Conservation (phyloP, 139 green algal genomes). For the Chlamydomonas eustigma region DNA sequence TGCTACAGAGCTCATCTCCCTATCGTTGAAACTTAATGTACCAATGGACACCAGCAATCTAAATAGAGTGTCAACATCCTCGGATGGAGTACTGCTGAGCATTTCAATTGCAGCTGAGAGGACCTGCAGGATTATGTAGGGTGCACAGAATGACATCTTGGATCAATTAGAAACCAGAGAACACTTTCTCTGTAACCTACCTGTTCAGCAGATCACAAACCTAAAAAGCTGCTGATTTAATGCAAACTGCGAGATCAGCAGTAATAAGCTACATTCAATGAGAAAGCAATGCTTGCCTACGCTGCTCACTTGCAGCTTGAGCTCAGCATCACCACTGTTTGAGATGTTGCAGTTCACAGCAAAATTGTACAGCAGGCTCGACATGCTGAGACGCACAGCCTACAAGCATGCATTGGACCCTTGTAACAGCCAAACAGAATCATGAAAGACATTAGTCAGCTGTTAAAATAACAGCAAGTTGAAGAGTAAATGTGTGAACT, state of each 20-base stretch:
- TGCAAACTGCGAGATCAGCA: no score
- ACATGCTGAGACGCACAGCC: slow-evolving; percentile 51
- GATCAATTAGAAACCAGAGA: no score
- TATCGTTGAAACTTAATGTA: slow-evolving; percentile 33
- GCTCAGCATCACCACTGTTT: slow-evolving; percentile 16
- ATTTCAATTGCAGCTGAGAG: slow-evolving; percentile 44
- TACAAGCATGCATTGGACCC: slow-evolving; percentile 31
- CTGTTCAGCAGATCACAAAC: no score
- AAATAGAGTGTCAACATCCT: slow-evolving; percentile 13
- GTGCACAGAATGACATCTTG: no score
- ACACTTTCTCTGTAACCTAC: no score
- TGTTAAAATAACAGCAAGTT: no score
- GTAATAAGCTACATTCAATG: no score
- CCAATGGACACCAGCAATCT: slow-evolving; percentile 45
- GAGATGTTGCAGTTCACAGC: slow-evolving; percentile 16
- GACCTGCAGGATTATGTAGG: slow-evolving; percentile 18
- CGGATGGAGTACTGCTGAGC: slow-evolving; percentile 18
- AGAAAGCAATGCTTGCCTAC: no score
- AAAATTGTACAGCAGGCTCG: slow-evolving; percentile 67
- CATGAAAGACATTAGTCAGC: neutral
- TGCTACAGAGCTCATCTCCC: neutral
- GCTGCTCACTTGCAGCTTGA: slow-evolving; percentile 40
- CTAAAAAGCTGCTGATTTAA: no score
- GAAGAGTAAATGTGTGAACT: no score
- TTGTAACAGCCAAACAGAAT: neutral